These are phyloP conservation scores for Zymoseptoria brevis DNA, from an alignment of 2,329 filamentous ascomycete genomes.

Conservation along the genomic window DNA sequence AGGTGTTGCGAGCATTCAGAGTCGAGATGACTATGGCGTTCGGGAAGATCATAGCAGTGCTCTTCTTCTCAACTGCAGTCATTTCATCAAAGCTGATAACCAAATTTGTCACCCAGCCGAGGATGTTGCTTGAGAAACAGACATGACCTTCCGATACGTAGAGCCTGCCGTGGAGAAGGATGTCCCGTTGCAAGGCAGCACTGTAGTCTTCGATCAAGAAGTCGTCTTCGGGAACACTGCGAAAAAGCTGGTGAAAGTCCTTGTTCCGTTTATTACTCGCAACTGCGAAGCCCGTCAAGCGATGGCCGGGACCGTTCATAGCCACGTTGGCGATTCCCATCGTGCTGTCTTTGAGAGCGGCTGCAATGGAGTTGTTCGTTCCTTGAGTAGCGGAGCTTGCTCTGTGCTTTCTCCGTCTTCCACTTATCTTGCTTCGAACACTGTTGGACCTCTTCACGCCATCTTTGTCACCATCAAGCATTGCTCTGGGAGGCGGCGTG, in stretches of 20 bases:
- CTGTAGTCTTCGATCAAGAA: constrained; percentile 98
- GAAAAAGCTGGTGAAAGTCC: constrained; percentile 88
- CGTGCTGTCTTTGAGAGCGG: constrained; percentile 63
- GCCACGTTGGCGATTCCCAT: constrained; percentile 59
- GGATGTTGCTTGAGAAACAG: constrained; percentile 97
- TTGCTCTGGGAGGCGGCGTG: constrained; percentile 56
- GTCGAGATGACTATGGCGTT: constrained; percentile 97
- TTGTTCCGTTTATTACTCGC: constrained; percentile 93
- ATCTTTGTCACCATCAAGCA: constrained; percentile 50
- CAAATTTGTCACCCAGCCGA: constrained; percentile 94
- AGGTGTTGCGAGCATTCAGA: constrained; percentile 87
- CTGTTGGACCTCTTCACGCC: constrained; percentile 48
- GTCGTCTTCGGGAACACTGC: constrained; percentile 95
- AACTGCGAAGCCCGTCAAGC: constrained; percentile 89
- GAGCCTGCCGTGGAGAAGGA: constrained; percentile 82
- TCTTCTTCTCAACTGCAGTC: constrained; percentile 93
- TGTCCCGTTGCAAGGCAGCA: constrained; percentile 90
- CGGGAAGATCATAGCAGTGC: constrained; percentile 88
- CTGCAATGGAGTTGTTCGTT: constrained; percentile 62
- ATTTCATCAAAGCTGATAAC: constrained; percentile 99
- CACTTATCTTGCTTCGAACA: constrained; percentile 47
- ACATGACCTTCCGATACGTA: constrained; percentile 97
- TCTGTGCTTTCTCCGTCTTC: constrained; percentile 57
- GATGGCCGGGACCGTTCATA: constrained; percentile 54
- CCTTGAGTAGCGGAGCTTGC: constrained; percentile 65